A percentile compares a stretch with the other conserved stretches of the same genome.
Evolutionary conservation across 148 eudicot species (phyloP).

Genomic region (Camellia japonica): DNA sequence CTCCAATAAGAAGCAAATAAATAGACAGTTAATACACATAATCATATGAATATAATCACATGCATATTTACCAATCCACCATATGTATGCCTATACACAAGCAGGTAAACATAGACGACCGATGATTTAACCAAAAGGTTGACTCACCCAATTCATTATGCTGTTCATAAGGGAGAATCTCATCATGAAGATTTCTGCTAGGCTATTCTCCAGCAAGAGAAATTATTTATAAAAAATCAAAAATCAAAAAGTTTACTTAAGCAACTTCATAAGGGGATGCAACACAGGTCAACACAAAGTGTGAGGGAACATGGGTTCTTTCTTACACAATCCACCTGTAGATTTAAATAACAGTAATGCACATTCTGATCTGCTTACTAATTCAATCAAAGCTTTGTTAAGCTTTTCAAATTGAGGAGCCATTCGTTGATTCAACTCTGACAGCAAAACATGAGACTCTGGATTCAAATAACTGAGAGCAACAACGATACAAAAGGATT

Average conservation of each 20-base stretch:
- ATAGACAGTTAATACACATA: neutral
- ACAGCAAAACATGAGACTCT: slow-evolving; percentile 53
- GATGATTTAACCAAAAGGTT: neutral
- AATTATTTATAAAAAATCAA: neutral
- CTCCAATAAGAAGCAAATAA: neutral
- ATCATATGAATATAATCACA: neutral
- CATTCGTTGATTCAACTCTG: slow-evolving; percentile 74
- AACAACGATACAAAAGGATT: neutral
- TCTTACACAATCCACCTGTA: neutral
- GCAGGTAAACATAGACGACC: neutral
- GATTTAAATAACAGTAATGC: neutral
- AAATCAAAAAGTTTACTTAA: neutral
- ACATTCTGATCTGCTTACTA: slow-evolving; percentile 29
- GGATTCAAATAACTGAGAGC: slow-evolving; percentile 65
- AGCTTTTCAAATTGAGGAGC: slow-evolving; percentile 83
- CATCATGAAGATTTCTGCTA: neutral
- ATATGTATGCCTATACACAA: neutral
- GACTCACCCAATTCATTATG: neutral
- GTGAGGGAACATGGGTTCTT: neutral
- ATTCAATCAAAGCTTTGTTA: slow-evolving; percentile 77
- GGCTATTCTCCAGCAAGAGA: neutral
- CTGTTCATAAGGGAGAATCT: neutral
- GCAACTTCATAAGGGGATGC: neutral
- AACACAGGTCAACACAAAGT: neutral
- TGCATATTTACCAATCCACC: neutral